These are phyloP conservation scores for Ormosia emarginata DNA, from an alignment of 306 rosid genomes.

Conservation along the genomic window DNA sequence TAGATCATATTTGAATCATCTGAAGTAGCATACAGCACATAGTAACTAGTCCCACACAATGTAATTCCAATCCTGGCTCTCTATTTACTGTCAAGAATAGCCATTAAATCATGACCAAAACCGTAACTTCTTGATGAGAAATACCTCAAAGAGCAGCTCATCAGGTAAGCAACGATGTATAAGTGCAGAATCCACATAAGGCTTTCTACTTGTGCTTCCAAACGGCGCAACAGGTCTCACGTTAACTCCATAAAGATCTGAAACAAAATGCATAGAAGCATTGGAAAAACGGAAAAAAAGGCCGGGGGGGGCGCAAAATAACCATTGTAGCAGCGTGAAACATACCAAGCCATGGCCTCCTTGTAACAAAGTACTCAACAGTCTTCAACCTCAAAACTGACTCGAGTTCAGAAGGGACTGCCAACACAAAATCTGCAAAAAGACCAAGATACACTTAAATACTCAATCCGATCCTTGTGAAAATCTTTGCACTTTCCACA, in stretches of 20 bases:
- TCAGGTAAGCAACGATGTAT: constrained; percentile 79
- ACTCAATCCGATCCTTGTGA: background rate
- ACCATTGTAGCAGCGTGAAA: background rate
- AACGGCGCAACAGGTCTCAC: constrained; percentile 95
- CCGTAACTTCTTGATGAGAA: background rate
- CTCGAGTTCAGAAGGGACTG: constrained; percentile 70
- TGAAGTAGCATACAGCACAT: background rate
- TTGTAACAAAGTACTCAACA: constrained; percentile 66
- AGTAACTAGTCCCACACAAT: background rate
- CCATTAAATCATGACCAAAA: background rate
- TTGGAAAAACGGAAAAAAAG: no score
- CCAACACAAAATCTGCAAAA: constrained; percentile 58
- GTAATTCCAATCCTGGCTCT: background rate
- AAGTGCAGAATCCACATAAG: constrained; percentile 63
- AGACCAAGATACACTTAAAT: constrained; percentile 3
- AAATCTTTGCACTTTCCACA: background rate
- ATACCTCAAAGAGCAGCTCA: constrained; percentile 89
- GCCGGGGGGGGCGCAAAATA: background rate
- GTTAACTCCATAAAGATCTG: constrained; percentile 92
- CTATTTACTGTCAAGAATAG: background rate
- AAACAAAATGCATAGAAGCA: constrained; percentile 45
- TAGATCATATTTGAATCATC: background rate
- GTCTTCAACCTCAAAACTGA: constrained; percentile 70
- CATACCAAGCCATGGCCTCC: constrained; percentile 99
- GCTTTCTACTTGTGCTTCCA: constrained; percentile 82